Evolutionary conservation across 306 rosid genomes (phyloP), one percentile per base, ranked within the genome.

Genomic region (Citrullus colocynthis): DNA sequence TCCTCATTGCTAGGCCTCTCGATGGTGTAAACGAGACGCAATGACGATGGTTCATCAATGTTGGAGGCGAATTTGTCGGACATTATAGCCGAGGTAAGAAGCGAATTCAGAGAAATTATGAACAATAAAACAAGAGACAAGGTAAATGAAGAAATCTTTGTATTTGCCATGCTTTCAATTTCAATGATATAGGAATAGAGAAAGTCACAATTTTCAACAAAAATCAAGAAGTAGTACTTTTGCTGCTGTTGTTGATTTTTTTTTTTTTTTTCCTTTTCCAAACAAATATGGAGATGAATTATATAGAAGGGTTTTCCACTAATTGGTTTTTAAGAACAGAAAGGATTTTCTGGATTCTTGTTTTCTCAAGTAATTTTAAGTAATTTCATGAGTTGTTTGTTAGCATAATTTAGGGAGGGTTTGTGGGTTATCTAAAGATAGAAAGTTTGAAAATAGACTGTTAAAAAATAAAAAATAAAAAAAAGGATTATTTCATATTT

Each of bases 11-110:
- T 79, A 10, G 96, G 93, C 63, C 69, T 74, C 84, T 95, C 93
- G 2, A 91, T 87, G 2, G 92, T 89, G 84, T 92, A 92, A 2
- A 95, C 79, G 66, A 95, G 92, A 80, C 92, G 92, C 60, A 95
- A 92, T 3, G 93, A 86, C 14, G 80, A 24, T 48, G 16, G 54
- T 1, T 93, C 77, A 66, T 78, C 73, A 18, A 92, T 41, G 1
- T 81, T 10, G 1, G 85, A 71, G 64, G 81, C 69, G 8, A 85
- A 65, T 6, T 87, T 85, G 2, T 86, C 87, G 17, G 97, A 87
- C 88, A 90, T 90, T 0, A 78, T 64, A 3, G 14, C 15, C 11
- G 48, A 52, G 11, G 9, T 21, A 45, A 44, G 54, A 28, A 6
- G 6, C 6, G 28, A 16, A 71, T 71, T 71, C 13, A 48, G 5